These are phyloP conservation scores for Apostasia shenzhenica DNA, from an alignment of 106 monocot genomes.

Conservation along the genomic window DNA sequence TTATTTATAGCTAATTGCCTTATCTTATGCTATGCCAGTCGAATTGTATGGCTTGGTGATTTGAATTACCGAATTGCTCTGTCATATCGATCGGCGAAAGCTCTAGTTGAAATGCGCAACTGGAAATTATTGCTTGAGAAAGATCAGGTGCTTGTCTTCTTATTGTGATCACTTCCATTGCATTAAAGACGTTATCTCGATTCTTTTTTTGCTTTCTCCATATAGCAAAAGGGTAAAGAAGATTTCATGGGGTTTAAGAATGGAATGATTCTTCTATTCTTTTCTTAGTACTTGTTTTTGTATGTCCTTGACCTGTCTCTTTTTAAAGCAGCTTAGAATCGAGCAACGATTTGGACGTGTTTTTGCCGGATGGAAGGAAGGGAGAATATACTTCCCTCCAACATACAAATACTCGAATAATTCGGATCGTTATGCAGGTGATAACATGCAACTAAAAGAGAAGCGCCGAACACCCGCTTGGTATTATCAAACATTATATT, in stretches of 20 bases:
- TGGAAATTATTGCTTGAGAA: constrained; percentile 69
- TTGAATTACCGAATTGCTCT: constrained; percentile 80
- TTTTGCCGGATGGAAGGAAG: constrained; percentile 59
- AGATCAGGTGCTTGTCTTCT: constrained; percentile 52
- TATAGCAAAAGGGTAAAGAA: neutral
- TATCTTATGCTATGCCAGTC: constrained; percentile 24
- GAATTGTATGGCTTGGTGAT: constrained; percentile 79
- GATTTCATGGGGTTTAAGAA: constrained; percentile 15
- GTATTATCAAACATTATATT: constrained; percentile 12
- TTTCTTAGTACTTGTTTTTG: constrained; percentile 5
- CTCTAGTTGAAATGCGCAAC: constrained; percentile 76
- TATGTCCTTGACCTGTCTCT: neutral
- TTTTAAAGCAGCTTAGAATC: constrained; percentile 37
- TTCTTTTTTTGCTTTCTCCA: neutral
- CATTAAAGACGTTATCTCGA: neutral
- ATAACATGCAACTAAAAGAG: constrained; percentile 49
- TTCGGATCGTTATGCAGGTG: constrained; percentile 51
- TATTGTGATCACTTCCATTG: neutral
- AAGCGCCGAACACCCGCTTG: constrained; percentile 66
- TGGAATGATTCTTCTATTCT: constrained; percentile 9
- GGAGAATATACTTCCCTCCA: constrained; percentile 63
- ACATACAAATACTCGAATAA: constrained; percentile 69
- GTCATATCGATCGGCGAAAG: constrained; percentile 68
- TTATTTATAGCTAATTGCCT: neutral
- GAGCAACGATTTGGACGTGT: constrained; percentile 52